These are phyloP conservation scores for Sclerotiophoma versabilis DNA, from an alignment of 2,329 filamentous ascomycete species.

Conservation along the genomic window DNA sequence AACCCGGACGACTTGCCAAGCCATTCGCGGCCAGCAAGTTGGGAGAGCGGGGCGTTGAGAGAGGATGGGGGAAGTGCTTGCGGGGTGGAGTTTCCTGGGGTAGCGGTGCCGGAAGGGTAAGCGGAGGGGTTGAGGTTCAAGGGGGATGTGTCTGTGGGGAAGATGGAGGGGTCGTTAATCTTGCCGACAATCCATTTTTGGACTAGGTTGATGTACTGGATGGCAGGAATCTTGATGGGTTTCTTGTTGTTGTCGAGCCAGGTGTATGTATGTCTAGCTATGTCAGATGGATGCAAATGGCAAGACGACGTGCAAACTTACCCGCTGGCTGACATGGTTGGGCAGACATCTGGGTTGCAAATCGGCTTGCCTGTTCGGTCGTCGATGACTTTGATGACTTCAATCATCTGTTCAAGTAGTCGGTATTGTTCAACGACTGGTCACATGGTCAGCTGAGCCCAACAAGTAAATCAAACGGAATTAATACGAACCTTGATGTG, in stretches of 20 bases:
- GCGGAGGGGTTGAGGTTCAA: conserved; percentile 70
- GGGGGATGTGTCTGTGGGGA: conserved; percentile 82
- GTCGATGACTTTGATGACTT: conserved; percentile 86
- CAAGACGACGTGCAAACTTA: conserved; percentile 57
- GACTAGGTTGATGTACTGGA: conserved; percentile 93
- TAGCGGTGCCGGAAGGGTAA: conserved; percentile 62
- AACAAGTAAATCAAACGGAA: conserved; percentile 2
- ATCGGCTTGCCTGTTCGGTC: conserved; percentile 75
- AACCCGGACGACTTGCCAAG: conserved; percentile 86
- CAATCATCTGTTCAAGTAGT: conserved; percentile 86
- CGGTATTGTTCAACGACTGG: conserved; percentile 92
- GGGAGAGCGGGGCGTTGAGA: conserved; percentile 63
- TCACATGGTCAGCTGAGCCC: conserved; percentile 34
- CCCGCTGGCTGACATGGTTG: conserved; percentile 93
- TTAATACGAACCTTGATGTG: conserved; percentile 76
- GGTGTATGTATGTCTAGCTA: conserved; percentile 80
- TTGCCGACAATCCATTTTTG: conserved; percentile 98
- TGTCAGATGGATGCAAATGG: conserved; percentile 12
- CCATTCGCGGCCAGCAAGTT: conserved; percentile 75
- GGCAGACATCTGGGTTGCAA: conserved; percentile 84
- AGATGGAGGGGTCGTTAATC: conserved; percentile 86
- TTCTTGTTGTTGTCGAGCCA: conserved; percentile 90
- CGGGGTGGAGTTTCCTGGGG: conserved; percentile 51
- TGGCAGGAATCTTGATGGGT: conserved; percentile 89
- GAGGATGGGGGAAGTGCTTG: conserved; percentile 56